Conservation (phyloP, 495 filamentous ascomycete species). For the Neurospora cerealis region DNA sequence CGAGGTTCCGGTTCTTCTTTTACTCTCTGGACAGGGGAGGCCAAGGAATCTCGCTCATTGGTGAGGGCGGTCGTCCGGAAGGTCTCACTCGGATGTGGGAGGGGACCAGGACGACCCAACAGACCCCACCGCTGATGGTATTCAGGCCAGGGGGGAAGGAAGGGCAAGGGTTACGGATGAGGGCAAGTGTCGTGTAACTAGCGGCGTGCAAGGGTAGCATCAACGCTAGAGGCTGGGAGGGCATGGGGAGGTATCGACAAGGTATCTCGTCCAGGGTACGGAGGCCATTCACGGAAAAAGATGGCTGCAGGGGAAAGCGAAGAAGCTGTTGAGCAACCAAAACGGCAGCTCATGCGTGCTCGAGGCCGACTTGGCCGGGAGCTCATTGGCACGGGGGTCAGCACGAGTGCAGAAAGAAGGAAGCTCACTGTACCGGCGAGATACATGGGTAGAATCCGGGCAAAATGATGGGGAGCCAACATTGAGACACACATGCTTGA, state of each 20-base stretch:
- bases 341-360: conserved; percentile 24
- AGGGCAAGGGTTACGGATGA: neutral
- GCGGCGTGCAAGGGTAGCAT: neutral
- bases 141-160: neutral
- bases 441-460: conserved; percentile 10
- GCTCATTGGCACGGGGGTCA: conserved; percentile 22
- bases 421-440: conserved; percentile 4
- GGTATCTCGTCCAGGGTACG: conserved; percentile 10
- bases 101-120: conserved; percentile 13
- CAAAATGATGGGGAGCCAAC: conserved; percentile 4
- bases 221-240: conserved; percentile 4
- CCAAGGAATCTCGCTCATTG: conserved; percentile 26
- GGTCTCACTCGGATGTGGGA: conserved; percentile 28
- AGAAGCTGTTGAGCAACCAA: conserved; percentile 25
- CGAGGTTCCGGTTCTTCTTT: neutral
- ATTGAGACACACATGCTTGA: conserved; percentile 8
- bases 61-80: conserved; percentile 32
- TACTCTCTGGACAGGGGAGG: conserved; percentile 4
- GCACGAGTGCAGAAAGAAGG: conserved; percentile 16
- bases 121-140: conserved; percentile 19
- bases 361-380: conserved; percentile 11
- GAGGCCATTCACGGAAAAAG: conserved; percentile 16
- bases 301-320: conserved; percentile 19
- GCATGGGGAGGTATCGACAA: conserved; percentile 15
- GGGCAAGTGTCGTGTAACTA: neutral